A percentile compares a stretch with the other conserved stretches of the same genome.
phyloP scores from a whole-genome alignment of 768 basidiomycete genomes.

The Leccinum longicurvipes region DNA sequence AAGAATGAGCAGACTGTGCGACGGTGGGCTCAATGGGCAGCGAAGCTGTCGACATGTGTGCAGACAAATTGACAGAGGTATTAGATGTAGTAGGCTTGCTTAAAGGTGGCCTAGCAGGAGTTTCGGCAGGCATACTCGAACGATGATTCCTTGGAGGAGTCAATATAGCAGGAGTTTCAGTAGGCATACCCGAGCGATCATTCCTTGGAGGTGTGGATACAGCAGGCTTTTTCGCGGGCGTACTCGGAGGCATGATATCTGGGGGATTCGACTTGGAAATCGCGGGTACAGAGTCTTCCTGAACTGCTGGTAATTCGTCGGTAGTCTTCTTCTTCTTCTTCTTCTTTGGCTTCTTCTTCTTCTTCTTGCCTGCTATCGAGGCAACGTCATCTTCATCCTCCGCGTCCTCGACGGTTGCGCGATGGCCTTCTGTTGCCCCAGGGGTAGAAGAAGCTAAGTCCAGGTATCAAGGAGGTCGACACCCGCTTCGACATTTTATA shows the following conservation, averaged over 20 bases:
- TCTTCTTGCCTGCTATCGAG: slow-evolving; percentile 47
- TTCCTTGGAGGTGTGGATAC: slow-evolving; percentile 19
- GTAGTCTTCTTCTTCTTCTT: slow-evolving; percentile 61
- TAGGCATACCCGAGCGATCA: slow-evolving; percentile 13
- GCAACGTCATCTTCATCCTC: slow-evolving; percentile 57
- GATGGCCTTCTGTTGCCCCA: slow-evolving; percentile 34
- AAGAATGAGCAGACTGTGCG: slow-evolving; percentile 70
- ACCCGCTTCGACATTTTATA: not conserved
- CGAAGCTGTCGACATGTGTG: slow-evolving; percentile 37
- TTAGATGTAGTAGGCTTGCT: slow-evolving; percentile 11
- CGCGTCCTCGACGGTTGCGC: slow-evolving; percentile 64
- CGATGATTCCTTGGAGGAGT: slow-evolving; percentile 18
- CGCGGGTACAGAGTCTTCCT: slow-evolving; percentile 15
- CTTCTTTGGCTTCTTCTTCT: slow-evolving; percentile 64
- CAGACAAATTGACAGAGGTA: slow-evolving; percentile 18
- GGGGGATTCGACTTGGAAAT: slow-evolving; percentile 19
- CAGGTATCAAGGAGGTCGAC: not conserved
- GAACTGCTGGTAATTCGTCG: slow-evolving; percentile 19
- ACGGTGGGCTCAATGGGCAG: slow-evolving; percentile 45
- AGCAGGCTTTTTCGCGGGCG: slow-evolving; percentile 18
- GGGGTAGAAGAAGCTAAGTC: slow-evolving; percentile 9
- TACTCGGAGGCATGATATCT: slow-evolving; percentile 14
- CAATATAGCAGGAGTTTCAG: slow-evolving; percentile 17
- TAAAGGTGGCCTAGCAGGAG: slow-evolving; percentile 20
- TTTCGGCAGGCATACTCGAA: slow-evolving; percentile 20